phyloP scores from a whole-genome alignment of 1,139 yeast species.

The Candida labiduridarum region DNA sequence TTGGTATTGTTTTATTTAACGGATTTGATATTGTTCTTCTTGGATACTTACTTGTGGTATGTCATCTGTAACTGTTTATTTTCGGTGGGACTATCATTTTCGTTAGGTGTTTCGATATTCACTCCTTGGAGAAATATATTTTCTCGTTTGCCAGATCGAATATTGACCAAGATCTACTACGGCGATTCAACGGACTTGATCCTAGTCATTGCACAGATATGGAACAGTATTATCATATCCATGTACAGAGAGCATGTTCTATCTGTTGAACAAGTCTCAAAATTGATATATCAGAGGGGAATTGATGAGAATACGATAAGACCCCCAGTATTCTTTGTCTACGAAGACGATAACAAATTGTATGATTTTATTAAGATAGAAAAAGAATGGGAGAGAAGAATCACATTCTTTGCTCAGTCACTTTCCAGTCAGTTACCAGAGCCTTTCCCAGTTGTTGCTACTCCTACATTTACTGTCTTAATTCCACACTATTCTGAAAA shows the following conservation, averaged over 20 bases:
- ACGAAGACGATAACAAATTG: constrained; percentile 63
- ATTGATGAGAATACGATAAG: constrained; percentile 41
- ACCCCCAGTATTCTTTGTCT: constrained; percentile 70
- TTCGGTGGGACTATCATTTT: constrained; percentile 69
- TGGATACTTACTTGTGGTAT: constrained; percentile 90
- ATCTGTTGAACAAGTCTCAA: constrained; percentile 70
- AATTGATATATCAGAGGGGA: constrained; percentile 51
- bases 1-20: constrained; percentile 60
- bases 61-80: constrained; percentile 77
- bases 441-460: constrained; percentile 67
- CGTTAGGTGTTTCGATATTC: constrained; percentile 75
- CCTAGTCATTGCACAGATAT: constrained; percentile 64
- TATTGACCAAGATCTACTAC: constrained; percentile 63
- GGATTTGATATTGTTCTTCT: constrained; percentile 72
- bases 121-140: constrained; percentile 88
- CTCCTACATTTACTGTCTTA: constrained; percentile 82
- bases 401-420: constrained; percentile 88
- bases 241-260: constrained; percentile 78
- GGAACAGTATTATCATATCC: constrained; percentile 79
- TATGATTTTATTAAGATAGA: constrained; percentile 50
- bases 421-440: constrained; percentile 77
- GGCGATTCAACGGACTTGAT: constrained; percentile 43
- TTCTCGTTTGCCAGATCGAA: constrained; percentile 72
- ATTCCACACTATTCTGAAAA: constrained; percentile 87
- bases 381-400: constrained; percentile 78